Evolutionary conservation across 805 yeast genomes (phyloP), one percentile per base, ranked within the genome.

Genomic region (Hagleromyces aurorensis): DNA sequence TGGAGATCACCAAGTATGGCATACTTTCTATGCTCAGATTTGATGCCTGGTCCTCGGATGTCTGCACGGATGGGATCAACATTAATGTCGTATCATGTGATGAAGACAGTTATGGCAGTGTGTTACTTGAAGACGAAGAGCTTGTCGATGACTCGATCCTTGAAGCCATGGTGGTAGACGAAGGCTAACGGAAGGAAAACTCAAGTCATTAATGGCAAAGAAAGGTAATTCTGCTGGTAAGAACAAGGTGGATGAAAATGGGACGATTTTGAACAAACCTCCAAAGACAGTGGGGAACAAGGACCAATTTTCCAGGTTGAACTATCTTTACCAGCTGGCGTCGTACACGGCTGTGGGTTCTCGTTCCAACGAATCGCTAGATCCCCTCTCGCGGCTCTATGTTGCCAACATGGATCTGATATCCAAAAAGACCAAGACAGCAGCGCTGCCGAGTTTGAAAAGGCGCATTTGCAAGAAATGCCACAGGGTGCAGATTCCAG

Each of bases 381-480:
- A 47, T 33, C 41, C 56, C 37, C 52, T 84, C n/a, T 67, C 83
- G 0, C 57, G 84, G 28, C 61, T 64, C 31, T 75, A 75, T 45
- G 55, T 70, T 13, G 61, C 70, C 28, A 70, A 70, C 21, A 56
- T 79, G 55, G 75, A 70, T 32, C 44, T 70, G 6, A 78, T 82
- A 6, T 69, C 83, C 6, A 77, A 78, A 48, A 79, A 77, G 45
- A 69, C 75, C 2, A 87, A 81, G 11, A 49, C 77, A 13, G 70
- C 78, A 37, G 49, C 79, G 16, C 67, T 79, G 21, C 86, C 87
- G 1, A 55, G 57, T 19, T 40, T 84, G 7, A 85, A 85, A 52
- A 62, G 94, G 41, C 63, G 69, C 0, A 48, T 77, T 10, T 85
- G 95, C 55, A 83, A 82, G 43, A 58, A 57, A 20, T 85, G 95